A percentile compares a stretch with the other conserved stretches of the same genome.
Conservation (phyloP, 139 green algal genomes). For the Coccomyxa sp. region DNA sequence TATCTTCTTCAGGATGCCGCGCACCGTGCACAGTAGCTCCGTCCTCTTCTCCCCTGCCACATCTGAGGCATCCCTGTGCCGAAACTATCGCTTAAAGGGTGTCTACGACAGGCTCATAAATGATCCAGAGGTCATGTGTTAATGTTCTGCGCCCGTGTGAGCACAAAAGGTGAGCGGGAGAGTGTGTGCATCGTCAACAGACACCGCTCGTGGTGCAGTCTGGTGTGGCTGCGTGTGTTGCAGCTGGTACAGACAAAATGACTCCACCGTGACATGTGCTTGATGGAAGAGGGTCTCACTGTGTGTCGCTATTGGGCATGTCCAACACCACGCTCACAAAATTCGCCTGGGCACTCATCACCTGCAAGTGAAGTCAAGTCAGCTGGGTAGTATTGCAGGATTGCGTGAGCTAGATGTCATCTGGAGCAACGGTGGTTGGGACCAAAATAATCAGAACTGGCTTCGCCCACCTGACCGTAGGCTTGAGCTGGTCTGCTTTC, state of each 20-base stretch:
- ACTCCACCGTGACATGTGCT: too few species aligned
- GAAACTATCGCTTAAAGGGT: neutral
- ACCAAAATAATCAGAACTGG: neutral
- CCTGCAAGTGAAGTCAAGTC: slow-evolving; percentile 32
- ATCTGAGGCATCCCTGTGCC: neutral
- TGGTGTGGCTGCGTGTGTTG: too few species aligned
- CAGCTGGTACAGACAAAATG: too few species aligned
- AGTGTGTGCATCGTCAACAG: neutral
- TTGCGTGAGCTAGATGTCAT: too few species aligned
- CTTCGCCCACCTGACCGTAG: neutral
- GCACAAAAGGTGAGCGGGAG: too few species aligned
- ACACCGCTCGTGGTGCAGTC: too few species aligned
- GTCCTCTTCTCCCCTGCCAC: slow-evolving; percentile 1
- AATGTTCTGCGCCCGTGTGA: too few species aligned
- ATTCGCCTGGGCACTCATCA: slow-evolving; percentile 78
- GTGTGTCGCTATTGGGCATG: too few species aligned
- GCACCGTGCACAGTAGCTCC: slow-evolving; percentile 82
- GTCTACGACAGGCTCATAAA: too few species aligned
- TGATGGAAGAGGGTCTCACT: too few species aligned
- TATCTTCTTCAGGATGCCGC: slow-evolving; percentile 90
- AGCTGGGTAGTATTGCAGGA: neutral
- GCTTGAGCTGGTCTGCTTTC: neutral
- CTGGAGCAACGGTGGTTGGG: neutral
- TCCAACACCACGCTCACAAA: slow-evolving; percentile 67
- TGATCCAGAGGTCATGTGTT: too few species aligned